Conservation (phyloP, 2,329 filamentous ascomycete species). For the Trichoderma pleuroti region DNA sequence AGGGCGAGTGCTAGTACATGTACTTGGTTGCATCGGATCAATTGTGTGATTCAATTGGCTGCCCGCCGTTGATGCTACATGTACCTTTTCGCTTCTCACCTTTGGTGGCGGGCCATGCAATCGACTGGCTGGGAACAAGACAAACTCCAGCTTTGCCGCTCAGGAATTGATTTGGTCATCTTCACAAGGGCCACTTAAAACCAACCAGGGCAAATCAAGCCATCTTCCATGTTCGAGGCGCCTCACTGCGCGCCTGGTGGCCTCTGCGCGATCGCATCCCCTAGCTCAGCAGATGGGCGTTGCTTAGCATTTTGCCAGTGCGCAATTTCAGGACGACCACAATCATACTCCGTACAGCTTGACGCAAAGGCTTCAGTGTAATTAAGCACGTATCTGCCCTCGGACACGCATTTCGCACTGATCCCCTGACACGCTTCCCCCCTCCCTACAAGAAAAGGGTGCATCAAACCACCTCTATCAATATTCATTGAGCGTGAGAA, state of each 20-base stretch:
- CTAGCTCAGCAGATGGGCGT: neutral
- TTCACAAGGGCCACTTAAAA: neutral
- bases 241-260: constrained; percentile 10
- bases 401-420: neutral
- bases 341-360: neutral
- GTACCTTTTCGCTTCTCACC: neutral
- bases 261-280: constrained; percentile 12
- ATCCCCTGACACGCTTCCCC: neutral
- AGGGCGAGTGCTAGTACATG: neutral
- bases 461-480: neutral
- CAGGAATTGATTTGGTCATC: neutral
- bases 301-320: neutral
- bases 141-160: neutral
- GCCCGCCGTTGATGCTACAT: neutral
- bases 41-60: constrained; percentile 3
- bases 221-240: neutral
- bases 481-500: neutral
- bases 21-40: neutral
- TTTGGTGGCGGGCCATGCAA: neutral
- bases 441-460: neutral
- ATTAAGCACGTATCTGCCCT: neutral
- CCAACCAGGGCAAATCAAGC: neutral
- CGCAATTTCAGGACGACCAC: neutral
- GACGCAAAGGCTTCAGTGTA: neutral
- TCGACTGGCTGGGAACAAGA: neutral